phyloP scores from a whole-genome alignment of 768 basidiomycete species.

The Cyathus striatus region DNA sequence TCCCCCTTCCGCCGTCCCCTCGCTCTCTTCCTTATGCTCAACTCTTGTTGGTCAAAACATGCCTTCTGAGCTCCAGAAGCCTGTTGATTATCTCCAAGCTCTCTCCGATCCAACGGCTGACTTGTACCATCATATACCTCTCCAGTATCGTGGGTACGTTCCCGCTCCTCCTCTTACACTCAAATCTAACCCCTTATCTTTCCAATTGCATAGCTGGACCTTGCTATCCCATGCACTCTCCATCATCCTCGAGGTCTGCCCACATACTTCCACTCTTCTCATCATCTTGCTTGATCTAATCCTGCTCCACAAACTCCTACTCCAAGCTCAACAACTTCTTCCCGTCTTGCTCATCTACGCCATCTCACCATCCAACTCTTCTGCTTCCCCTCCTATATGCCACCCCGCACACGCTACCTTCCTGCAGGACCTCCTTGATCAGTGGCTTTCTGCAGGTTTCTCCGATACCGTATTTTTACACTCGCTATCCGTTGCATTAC shows the following conservation, averaged over 20 bases:
- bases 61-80: too few relatives aligned
- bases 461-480: slow-evolving; percentile 23
- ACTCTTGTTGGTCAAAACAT: too few relatives aligned
- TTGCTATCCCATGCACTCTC: slow-evolving; percentile 49
- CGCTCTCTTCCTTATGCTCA: not conserved
- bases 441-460: slow-evolving; percentile 27
- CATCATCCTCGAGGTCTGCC: slow-evolving; percentile 38
- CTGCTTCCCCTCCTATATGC: slow-evolving; percentile 22
- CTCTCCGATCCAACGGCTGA: too few relatives aligned
- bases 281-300: slow-evolving; percentile 46
- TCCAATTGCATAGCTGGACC: slow-evolving; percentile 29
- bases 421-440: slow-evolving; percentile 36
- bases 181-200: not conserved
- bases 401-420: slow-evolving; percentile 43
- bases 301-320: slow-evolving; percentile 32
- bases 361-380: slow-evolving; percentile 18
- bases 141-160: slow-evolving; percentile 49
- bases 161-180: slow-evolving; percentile 2
- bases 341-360: slow-evolving; percentile 33
- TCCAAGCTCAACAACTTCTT: slow-evolving; percentile 40
- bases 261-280: slow-evolving; percentile 43
- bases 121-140: too few relatives aligned
- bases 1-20: too few relatives aligned
- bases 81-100: too few relatives aligned
- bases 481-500: slow-evolving; percentile 24